These are phyloP conservation scores for Aphanomyces cochlioides DNA, from an alignment of 352 stramenopile genomes.

Conservation along the genomic window DNA sequence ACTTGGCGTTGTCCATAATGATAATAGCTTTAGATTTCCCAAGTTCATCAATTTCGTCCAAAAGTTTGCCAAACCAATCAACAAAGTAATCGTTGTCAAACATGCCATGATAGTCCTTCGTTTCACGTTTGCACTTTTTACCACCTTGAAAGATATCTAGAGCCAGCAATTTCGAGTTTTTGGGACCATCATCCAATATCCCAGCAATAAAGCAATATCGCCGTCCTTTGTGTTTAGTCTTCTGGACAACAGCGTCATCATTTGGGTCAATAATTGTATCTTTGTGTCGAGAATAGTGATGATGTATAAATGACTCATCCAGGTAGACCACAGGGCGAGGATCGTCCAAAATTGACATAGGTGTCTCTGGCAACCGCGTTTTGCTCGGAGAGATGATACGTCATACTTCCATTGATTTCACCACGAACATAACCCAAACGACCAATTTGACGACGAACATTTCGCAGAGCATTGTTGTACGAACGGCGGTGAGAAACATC, in stretches of 20 bases:
- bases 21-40: slow-evolving; percentile 25
- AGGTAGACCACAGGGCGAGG: not conserved
- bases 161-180: not conserved
- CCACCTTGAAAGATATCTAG: slow-evolving; percentile 34
- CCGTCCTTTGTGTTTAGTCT: slow-evolving; percentile 19
- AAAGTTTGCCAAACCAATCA: slow-evolving; percentile 24
- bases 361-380: not conserved
- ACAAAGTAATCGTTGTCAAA: slow-evolving; percentile 32
- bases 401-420: not conserved
- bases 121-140: slow-evolving; percentile 15
- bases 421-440: not conserved
- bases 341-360: not conserved
- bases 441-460: not conserved
- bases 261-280: slow-evolving; percentile 9
- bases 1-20: slow-evolving; percentile 34
- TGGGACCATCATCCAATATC: slow-evolving; percentile 6
- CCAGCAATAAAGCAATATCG: slow-evolving; percentile 28
- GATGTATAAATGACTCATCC: slow-evolving; percentile 25
- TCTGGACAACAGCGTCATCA: not conserved
- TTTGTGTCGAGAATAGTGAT: slow-evolving; percentile 15
- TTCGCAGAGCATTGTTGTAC: not conserved
- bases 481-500: not conserved
- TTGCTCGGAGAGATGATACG: not conserved
- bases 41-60: slow-evolving; percentile 10
- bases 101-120: slow-evolving; percentile 33